Base-by-base conservation (phyloP, 129 eudicot genomes). In the Pulicaria dysenterica region DNA sequence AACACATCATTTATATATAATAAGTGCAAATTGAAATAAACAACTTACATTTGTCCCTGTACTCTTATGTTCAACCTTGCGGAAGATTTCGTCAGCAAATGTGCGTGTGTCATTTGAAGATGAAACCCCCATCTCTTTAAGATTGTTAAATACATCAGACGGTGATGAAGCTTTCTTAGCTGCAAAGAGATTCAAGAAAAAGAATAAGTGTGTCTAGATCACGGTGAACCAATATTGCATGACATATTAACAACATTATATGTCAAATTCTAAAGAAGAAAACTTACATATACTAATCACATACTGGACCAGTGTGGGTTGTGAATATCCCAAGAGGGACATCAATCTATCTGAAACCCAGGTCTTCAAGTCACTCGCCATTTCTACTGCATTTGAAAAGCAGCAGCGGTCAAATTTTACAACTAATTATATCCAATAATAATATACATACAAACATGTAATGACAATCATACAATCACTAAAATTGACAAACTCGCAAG, bases 331-430 rank as follows among this genome's bases (percentile, higher is more conserved):
- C 79, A 87, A 64, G 47, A 92, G 91, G 51, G 96, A 79, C 84
- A 89, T 87, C 80, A 92, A 83, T 60, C 50, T 85, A 73, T 92
- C 98, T 1, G 96, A 89, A 13, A 92, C 98, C 98, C 98, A 92
- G 3, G 80, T 81, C 83, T 85, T 89, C 78, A 92, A 79, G 47
- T 89, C 97, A 45, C 80, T 82, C 62, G 85, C 95, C 94, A 87
- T 91, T 60, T 70, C 50, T 37, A 77, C 87, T 87, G 56, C 82
- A 75, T 54, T 44, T 37, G 64, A 67, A 37, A 67, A 56, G 47
- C 73, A 48, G n/a, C 50, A 62, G 41, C 14, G 37, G 10, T 36
- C 39, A 68, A 24, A 39, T 68, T 68, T 36, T 5, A 67, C 10
- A 34, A 34, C 44, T 67, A 24, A 3, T 31, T 59, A 46, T 43